Conservation (phyloP, 768 basidiomycete genomes). For the Lactarius deliciosus region DNA sequence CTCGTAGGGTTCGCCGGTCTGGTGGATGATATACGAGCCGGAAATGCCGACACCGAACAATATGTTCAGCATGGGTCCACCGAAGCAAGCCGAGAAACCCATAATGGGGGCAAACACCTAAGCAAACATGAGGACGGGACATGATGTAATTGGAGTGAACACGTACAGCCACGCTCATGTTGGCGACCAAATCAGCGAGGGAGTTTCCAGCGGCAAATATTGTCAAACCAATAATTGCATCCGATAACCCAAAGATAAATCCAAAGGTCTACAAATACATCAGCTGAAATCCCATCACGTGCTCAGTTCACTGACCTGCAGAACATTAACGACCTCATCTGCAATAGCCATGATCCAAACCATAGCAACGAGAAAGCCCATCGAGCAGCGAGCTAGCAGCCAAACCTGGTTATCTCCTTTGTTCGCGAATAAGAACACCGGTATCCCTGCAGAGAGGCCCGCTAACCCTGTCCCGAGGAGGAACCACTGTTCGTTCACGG, state of each 20-base stretch:
- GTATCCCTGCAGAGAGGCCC: constrained; percentile 52
- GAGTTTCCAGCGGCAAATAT: constrained; percentile 98
- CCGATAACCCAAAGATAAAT: constrained; percentile 90
- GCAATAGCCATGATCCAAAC: constrained; percentile 99
- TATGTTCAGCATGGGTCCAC: constrained; percentile 90
- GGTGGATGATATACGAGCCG: constrained; percentile 78
- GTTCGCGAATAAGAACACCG: constrained; percentile 60
- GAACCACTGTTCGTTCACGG: constrained; percentile 48
- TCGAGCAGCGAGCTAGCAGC: constrained; percentile 73
- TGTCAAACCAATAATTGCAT: constrained; percentile 95
- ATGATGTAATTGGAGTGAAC: background rate
- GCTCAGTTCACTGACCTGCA: constrained; percentile 54
- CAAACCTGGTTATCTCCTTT: constrained; percentile 57
- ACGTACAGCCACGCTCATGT: constrained; percentile 88
- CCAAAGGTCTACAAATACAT: constrained; percentile 70
- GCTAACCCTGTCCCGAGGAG: constrained; percentile 52
- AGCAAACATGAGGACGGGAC: background rate
- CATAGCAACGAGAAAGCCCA: constrained; percentile 88
- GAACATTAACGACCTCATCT: constrained; percentile 89
- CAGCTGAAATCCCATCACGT: background rate
- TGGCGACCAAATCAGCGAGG: constrained; percentile 94
- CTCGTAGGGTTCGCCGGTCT: constrained; percentile 60
- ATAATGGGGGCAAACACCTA: constrained; percentile 87
- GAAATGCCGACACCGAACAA: constrained; percentile 90
- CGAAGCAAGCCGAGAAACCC: constrained; percentile 95